Base-by-base conservation (phyloP, 1,139 yeast genomes). In the Trichomonascaceae sp. region DNA sequence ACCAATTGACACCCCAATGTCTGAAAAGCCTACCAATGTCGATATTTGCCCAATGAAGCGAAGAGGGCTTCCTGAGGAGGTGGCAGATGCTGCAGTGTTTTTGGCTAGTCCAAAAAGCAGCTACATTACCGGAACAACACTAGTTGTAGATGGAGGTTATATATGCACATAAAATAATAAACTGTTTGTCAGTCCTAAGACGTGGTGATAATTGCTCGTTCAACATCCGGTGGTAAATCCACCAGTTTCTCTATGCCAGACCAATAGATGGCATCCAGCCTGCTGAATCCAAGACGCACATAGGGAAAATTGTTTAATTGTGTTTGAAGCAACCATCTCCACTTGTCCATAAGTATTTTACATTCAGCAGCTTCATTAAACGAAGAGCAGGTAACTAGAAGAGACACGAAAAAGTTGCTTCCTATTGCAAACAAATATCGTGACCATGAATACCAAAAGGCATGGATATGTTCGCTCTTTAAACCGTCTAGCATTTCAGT, bases 11-110 rank as follows among this genome's bases (percentile, higher is more conserved):
- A 36, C 41, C 7, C 41, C 41, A 2, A 36, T 36, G 41, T 36
- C 41, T 36, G 41, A 36, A 17, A 36, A 36, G 17, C 41, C 41
- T 36, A 36, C 41, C 17, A 36, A 36, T 17, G 41, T 36, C 8
- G 41, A 36, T 13, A 36, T 36, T 36, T 36, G 41, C 8, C 41
- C 41, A 36, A 36, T 89, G 61, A 95, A 86, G 69, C 76, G 93
- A 67, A 70, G 82, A 53, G 98, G 97, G 1, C 66, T 79, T 2
- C 81, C 90, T 13, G 73, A 72, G 56, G 98, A 91, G 67, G 87
- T 91, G 65, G 97, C 97, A n/a, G 85, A 91, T 60, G 83, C 95
- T 2, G 90, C 98, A 0, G 87, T 87, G 0, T 91, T 76, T 67
- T 73, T 91, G 61, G 85, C 90, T 64, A 85, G 96, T 36, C 85